Conservation (phyloP, 148 eudicot species). For the Rhododendron ferrugineum region DNA sequence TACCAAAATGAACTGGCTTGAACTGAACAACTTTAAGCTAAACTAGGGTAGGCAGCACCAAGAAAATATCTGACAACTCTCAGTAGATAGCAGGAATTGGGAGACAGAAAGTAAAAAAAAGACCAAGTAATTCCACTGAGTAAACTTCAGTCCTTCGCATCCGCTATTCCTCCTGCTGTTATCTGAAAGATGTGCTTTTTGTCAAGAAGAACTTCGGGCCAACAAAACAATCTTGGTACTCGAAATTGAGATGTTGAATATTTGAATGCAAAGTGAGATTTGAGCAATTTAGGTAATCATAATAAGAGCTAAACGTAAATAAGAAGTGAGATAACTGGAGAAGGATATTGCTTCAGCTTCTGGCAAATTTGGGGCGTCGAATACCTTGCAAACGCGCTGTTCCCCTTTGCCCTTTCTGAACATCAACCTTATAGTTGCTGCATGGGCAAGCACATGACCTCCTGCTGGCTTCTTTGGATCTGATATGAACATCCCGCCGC, state of each 20-base stretch:
- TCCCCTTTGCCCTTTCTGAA: slow-evolving; percentile 98
- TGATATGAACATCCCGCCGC: slow-evolving; percentile 86
- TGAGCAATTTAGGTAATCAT: background rate
- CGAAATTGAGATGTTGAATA: background rate
- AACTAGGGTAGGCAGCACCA: background rate
- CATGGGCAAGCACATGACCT: slow-evolving; percentile 97
- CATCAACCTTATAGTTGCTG: slow-evolving; percentile 88
- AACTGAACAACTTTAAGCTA: background rate
- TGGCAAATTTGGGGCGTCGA: slow-evolving; percentile 96
- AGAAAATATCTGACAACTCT: background rate
- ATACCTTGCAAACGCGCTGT: slow-evolving; percentile 94
- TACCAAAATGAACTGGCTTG: background rate
- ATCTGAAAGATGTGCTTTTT: slow-evolving; percentile 76
- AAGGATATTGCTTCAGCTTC: slow-evolving; percentile 99
- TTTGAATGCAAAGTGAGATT: background rate
- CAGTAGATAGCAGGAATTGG: background rate
- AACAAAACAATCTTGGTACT: background rate
- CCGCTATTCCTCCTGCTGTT: slow-evolving; percentile 93
- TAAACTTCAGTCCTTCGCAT: slow-evolving; percentile 80
- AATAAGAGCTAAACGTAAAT: background rate
- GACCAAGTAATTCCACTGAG: background rate
- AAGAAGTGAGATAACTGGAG: background rate
- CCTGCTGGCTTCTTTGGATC: slow-evolving; percentile 99
- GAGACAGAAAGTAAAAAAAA: background rate
- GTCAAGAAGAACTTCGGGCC: slow-evolving; percentile 39